Evolutionary conservation across 2,329 filamentous ascomycete species (phyloP).

Genomic region (Colletotrichum falcatum): DNA sequence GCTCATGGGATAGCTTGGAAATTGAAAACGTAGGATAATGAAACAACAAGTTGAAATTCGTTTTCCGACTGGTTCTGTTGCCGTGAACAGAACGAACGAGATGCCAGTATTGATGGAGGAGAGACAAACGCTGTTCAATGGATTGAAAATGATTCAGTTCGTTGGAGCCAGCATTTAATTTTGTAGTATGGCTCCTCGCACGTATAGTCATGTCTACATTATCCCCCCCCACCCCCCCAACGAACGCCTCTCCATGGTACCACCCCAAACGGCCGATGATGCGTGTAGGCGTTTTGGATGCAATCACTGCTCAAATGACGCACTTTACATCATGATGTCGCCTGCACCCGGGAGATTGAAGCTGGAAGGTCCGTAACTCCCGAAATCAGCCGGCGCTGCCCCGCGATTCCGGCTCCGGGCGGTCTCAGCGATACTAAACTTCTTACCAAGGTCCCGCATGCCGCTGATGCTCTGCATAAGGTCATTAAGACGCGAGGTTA

Average conservation of each 20-base stretch:
- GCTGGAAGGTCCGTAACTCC: constrained; percentile 38
- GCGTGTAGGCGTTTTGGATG: neutral
- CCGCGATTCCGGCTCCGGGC: constrained; percentile 45
- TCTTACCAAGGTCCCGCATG: constrained; percentile 80
- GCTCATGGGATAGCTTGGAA: neutral
- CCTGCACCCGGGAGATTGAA: constrained; percentile 43
- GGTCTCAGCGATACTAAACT: constrained; percentile 71
- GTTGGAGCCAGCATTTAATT: constrained; percentile 1
- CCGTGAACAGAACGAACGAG: neutral
- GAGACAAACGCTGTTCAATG: neutral
- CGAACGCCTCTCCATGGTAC: constrained; percentile 30
- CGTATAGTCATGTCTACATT: constrained; percentile 37
- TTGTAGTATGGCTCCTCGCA: neutral
- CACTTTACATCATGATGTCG: constrained; percentile 45
- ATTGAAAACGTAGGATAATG: neutral
- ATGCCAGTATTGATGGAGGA: too few relatives aligned
- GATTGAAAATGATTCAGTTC: constrained; percentile 1
- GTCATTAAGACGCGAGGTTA: constrained; percentile 80
- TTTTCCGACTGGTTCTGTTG: neutral
- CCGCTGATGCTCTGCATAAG: constrained; percentile 79
- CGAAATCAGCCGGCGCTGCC: constrained; percentile 10
- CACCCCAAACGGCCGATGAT: neutral
- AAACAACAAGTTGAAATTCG: neutral
- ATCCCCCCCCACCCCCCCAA: too few relatives aligned
- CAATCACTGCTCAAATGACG: neutral